Conservation (phyloP, 2,329 filamentous ascomycete species). For the Aureobasidium sp. region DNA sequence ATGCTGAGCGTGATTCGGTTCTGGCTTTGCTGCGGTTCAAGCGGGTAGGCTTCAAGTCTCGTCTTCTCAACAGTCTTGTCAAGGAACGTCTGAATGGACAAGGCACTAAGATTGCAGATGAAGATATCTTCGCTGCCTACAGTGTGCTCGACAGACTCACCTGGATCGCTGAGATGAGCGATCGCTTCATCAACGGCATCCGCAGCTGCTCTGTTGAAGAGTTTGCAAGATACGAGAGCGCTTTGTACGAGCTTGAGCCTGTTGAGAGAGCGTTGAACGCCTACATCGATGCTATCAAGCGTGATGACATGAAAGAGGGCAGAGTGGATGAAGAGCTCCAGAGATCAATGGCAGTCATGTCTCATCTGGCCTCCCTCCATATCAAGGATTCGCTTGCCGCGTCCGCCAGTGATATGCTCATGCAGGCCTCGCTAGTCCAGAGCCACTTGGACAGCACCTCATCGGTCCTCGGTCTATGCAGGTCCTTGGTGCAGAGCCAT, state of each 20-base stretch:
- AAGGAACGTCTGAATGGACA: conserved; percentile 69
- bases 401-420: conserved; percentile 72
- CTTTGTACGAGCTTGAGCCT: conserved; percentile 80
- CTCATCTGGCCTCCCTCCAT: conserved; percentile 77
- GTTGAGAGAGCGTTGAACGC: conserved; percentile 83
- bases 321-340: conserved; percentile 76
- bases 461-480: conserved; percentile 56
- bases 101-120: conserved; percentile 60
- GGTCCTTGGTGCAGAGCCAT: conserved; percentile 59
- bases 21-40: conserved; percentile 82
- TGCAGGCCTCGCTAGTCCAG: conserved; percentile 69
- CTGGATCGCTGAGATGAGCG: conserved; percentile 76
- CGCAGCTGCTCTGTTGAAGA: conserved; percentile 68
- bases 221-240: conserved; percentile 71
- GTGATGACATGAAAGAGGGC: conserved; percentile 78
- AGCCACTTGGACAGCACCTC: conserved; percentile 75
- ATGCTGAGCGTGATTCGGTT: conserved; percentile 76
- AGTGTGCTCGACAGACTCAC: conserved; percentile 79
- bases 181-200: conserved; percentile 75
- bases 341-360: conserved; percentile 73
- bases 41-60: conserved; percentile 80
- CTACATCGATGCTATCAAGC: conserved; percentile 78
- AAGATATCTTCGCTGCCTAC: conserved; percentile 72
- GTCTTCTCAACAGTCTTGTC: conserved; percentile 68
- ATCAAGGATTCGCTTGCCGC: conserved; percentile 62